Conservation (phyloP, 306 rosid species). For the Vachellia pachyceras region DNA sequence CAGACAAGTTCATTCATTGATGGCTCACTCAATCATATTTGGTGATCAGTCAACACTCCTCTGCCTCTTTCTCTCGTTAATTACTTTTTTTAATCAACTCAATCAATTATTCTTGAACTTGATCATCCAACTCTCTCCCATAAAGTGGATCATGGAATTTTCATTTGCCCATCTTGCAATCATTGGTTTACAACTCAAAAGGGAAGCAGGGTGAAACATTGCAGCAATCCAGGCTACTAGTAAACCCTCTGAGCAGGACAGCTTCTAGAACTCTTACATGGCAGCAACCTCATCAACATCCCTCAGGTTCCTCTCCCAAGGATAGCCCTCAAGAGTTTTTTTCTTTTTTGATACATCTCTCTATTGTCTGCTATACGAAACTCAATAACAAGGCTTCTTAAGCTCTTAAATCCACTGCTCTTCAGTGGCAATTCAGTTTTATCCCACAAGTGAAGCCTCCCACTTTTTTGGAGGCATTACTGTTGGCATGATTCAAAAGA, state of each 20-base stretch:
- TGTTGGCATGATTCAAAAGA: not conserved
- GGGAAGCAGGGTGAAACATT: not conserved
- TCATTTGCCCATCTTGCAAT: not conserved
- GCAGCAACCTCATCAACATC: not conserved
- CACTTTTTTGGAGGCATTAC: not conserved
- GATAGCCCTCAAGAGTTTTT: not conserved
- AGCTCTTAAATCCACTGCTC: not conserved
- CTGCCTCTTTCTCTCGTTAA: not conserved
- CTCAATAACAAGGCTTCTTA: not conserved
- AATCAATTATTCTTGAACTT: not conserved
- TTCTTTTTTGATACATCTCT: not conserved
- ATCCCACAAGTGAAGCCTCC: not conserved
- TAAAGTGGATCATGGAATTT: not conserved
- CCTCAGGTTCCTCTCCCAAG: not conserved
- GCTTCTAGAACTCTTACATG: not conserved
- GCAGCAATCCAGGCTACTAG: not conserved
- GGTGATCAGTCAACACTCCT: not conserved
- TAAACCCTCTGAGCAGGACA: not conserved
- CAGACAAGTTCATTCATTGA: not conserved
- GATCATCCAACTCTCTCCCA: not conserved
- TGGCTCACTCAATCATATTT: not conserved
- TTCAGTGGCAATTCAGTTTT: not conserved
- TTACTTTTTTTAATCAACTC: not conserved
- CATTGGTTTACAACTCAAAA: not conserved
- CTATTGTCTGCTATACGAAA: not conserved